Evolutionary conservation across 148 eudicot species (phyloP), one percentile per base, ranked within the genome.

Genomic region (Camellia lanceoleosa): DNA sequence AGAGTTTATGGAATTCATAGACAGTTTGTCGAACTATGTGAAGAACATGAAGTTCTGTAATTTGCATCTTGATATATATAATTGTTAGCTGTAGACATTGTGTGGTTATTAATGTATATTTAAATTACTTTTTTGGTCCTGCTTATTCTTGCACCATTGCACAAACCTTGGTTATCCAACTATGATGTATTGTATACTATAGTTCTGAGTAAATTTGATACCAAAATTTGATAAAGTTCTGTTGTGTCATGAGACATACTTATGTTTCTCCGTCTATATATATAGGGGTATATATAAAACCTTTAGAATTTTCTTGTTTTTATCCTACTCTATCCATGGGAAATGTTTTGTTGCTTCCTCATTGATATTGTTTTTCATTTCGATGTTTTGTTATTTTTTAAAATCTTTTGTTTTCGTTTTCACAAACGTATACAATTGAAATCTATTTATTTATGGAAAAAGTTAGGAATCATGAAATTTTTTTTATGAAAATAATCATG

Each of bases 11-110:
- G 11, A 4, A 30, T 30, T 64, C 49, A 74, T 43, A 58, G 38
- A 30, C 12, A 3, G 64, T 64, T 30, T 76, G 46, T 7, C 8
- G 10, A 15, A 63, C 11, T 46, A 12, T 63, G 18, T 77, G 71
- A 30, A 47, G 71, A 65, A 67, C 14, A 62, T 38, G 47, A 66
- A 67, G 15, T 52, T 16, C 49, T 78, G 73, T 52, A 67, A 67
- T 38, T 55, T 16, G 20, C 62, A 54, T 16, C 5, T 64, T 15
- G 1, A 30, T 12, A 5, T 58, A 5, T 38, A 16, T 30, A 30
- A 30, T 78, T 78, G 8, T 56, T 41, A 12, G 65, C 62, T 68
- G 46, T 18, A 41, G 64, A 56, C 3, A 14, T 68, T 44, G 20
- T 42, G 23, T 16, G n/a, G 18, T 74, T 38, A 30, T 58, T 23